phyloP scores from a whole-genome alignment of 2,329 filamentous ascomycete genomes.

The Ophiostoma perfectum region DNA sequence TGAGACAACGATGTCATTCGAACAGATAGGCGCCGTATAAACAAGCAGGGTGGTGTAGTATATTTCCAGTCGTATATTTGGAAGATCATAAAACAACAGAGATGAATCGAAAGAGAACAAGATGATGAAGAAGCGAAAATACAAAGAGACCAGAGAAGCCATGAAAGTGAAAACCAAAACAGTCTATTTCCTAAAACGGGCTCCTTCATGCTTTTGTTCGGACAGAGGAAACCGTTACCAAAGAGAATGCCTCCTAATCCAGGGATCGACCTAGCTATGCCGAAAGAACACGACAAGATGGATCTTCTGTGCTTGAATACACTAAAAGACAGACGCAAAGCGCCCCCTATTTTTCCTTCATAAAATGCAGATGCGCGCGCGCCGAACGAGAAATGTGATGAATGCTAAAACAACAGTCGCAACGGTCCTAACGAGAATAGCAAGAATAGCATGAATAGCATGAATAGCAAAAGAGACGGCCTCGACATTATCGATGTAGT shows the following conservation, averaged over 20 bases:
- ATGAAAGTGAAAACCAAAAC: background rate
- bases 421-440: background rate
- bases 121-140: no score
- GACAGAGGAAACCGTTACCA: background rate
- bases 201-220: background rate
- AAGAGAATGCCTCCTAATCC: background rate
- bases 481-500: background rate
- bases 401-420: no score
- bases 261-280: background rate
- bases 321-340: background rate
- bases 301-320: no score
- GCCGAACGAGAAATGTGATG: background rate
- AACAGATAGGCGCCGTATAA: no score
- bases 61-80: background rate
- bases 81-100: background rate
- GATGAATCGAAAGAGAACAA: no score
- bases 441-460: background rate
- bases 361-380: slow-evolving; percentile 6
- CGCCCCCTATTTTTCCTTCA: background rate
- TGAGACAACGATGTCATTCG: no score
- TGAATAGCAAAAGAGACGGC: background rate
- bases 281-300: background rate
- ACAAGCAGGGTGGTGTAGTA: no score
- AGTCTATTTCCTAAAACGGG: background rate
- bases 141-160: background rate